Conservation (phyloP, 345 rosid genomes). For the Gossypium bickii region DNA sequence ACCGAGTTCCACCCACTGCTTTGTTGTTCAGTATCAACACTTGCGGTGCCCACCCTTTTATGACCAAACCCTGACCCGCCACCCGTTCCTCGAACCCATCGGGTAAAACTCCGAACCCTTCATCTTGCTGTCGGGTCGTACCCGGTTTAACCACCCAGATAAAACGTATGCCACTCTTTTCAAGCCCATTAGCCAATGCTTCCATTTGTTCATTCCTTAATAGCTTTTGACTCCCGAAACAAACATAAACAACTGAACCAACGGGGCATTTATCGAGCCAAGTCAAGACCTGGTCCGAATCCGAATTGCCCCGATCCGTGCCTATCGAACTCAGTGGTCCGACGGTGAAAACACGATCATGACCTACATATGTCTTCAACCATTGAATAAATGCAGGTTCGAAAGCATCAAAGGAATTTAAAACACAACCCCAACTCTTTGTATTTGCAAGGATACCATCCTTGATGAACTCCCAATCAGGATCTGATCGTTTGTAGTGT, state of each 20-base stretch:
- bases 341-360: slow-evolving; percentile 42
- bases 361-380: slow-evolving; percentile 37
- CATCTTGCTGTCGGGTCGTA: slow-evolving; percentile 14
- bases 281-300: slow-evolving; percentile 13
- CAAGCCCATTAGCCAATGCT: slow-evolving; percentile 50
- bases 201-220: slow-evolving; percentile 38
- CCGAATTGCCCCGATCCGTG: not conserved
- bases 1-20: slow-evolving; percentile 70
- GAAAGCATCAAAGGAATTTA: no score
- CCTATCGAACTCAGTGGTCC: slow-evolving; percentile 53
- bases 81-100: slow-evolving; percentile 46
- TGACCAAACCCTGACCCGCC: slow-evolving; percentile 36
- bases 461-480: slow-evolving; percentile 30
- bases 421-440: no score
- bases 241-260: slow-evolving; percentile 21
- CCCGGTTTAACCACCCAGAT: slow-evolving; percentile 55
- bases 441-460: slow-evolving; percentile 27
- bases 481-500: slow-evolving; percentile 19
- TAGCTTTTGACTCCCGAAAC: slow-evolving; percentile 60
- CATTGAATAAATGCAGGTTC: slow-evolving; percentile 1
- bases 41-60: slow-evolving; percentile 63
- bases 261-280: slow-evolving; percentile 52
- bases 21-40: slow-evolving; percentile 41
- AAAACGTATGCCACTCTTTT: slow-evolving; percentile 45
- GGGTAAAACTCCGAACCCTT: slow-evolving; percentile 29